A percentile compares a stretch with the other conserved stretches of the same genome.
Conservation (phyloP, 2,329 filamentous ascomycete species). For the Emydomyces testavorans region DNA sequence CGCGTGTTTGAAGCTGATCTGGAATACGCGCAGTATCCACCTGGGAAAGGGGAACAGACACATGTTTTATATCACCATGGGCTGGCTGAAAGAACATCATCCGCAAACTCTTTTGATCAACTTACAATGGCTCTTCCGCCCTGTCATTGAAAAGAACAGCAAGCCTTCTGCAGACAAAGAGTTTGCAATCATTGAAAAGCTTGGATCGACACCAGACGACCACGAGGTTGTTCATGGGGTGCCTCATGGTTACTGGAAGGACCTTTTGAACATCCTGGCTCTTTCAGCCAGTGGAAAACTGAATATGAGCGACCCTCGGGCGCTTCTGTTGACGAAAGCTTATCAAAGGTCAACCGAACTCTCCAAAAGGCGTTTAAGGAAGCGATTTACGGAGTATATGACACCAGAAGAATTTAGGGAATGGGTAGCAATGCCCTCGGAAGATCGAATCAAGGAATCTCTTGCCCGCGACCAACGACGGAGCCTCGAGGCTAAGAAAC, state of each 20-base stretch:
- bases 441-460: neutral
- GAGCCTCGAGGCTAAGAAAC: neutral
- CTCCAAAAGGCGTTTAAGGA: neutral
- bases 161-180: slow-evolving; percentile 31
- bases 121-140: slow-evolving; percentile 45
- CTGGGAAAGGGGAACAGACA: slow-evolving; percentile 43
- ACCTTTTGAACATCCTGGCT: slow-evolving; percentile 47
- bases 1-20: slow-evolving; percentile 48
- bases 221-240: slow-evolving; percentile 40
- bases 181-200: slow-evolving; percentile 26
- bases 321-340: slow-evolving; percentile 31
- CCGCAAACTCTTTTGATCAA: slow-evolving; percentile 45
- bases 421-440: neutral
- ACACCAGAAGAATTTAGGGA: neutral
- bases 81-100: slow-evolving; percentile 47
- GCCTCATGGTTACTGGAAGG: slow-evolving; percentile 53
- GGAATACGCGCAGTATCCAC: slow-evolving; percentile 51
- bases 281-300: slow-evolving; percentile 42
- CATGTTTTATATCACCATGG: slow-evolving; percentile 43
- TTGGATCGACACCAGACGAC: slow-evolving; percentile 25
- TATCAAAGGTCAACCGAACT: neutral
- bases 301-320: slow-evolving; percentile 30
- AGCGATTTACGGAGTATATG: neutral
- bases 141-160: slow-evolving; percentile 45
- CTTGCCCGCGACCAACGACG: neutral